Conservation (phyloP, 352 stramenopile genomes). For the Elongisporangium undulatum region DNA sequence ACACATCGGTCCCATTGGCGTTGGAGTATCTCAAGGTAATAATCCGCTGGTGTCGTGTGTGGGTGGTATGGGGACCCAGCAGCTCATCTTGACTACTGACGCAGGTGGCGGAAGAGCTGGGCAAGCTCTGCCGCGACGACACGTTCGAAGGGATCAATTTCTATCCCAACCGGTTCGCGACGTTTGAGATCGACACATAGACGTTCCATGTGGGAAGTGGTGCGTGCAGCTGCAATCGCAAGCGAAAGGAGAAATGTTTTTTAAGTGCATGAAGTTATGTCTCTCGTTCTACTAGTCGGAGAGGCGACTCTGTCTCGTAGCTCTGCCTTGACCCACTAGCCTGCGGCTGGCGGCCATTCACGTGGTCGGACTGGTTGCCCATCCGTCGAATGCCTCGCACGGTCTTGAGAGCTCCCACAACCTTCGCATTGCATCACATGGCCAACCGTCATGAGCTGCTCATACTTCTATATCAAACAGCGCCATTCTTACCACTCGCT, state of each 20-base stretch:
- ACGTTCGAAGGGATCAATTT: slow-evolving; percentile 94
- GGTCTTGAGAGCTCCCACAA: slow-evolving; percentile 22
- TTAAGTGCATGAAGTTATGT: background rate
- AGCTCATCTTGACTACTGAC: slow-evolving; percentile 6
- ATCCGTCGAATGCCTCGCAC: slow-evolving; percentile 23
- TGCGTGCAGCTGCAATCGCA: background rate
- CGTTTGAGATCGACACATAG: slow-evolving; percentile 22
- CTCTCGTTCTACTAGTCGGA: background rate
- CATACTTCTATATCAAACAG: background rate
- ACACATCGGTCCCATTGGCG: slow-evolving; percentile 94
- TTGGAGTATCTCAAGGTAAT: slow-evolving; percentile 92
- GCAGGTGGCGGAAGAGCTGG: slow-evolving; percentile 90
- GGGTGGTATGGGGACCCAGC: background rate
- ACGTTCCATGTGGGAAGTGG: background rate
- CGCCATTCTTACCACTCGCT: slow-evolving; percentile 16
- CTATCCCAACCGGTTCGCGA: slow-evolving; percentile 91
- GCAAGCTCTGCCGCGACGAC: slow-evolving; percentile 94
- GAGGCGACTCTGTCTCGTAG: background rate
- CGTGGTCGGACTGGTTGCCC: slow-evolving; percentile 19
- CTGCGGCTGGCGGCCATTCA: background rate
- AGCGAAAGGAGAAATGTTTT: background rate
- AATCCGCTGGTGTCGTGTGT: background rate
- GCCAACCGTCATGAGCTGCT: background rate
- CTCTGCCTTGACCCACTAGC: too few relatives aligned
- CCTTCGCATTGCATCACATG: background rate